These are phyloP conservation scores for Aspergillus neoniger DNA, from an alignment of 2,329 filamentous ascomycete genomes.

Conservation along the genomic window DNA sequence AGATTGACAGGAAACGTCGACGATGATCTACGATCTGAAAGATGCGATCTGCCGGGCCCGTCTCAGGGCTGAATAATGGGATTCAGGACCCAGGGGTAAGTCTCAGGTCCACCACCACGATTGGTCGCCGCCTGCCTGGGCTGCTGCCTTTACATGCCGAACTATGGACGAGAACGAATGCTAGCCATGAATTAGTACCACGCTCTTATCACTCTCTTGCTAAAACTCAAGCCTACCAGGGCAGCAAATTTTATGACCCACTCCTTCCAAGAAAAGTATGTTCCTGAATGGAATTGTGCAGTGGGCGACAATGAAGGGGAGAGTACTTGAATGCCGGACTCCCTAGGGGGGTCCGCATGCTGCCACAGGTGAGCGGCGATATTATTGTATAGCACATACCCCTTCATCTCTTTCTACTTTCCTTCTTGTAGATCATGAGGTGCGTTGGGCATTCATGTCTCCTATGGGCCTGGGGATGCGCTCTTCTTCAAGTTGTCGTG, in stretches of 20 bases:
- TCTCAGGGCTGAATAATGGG: background rate
- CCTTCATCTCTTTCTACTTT: background rate
- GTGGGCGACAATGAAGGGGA: background rate
- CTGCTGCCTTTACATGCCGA: background rate
- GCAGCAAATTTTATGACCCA: background rate
- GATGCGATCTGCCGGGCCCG: background rate
- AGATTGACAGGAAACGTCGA: background rate
- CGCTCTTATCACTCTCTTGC: background rate
- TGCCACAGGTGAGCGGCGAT: background rate
- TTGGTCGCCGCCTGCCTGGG: background rate
- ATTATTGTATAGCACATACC: background rate
- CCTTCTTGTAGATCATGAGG: background rate
- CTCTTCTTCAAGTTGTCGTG: slow-evolving; percentile 17
- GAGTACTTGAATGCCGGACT: background rate
- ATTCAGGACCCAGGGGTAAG: background rate
- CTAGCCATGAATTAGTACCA: background rate
- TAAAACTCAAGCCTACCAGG: background rate
- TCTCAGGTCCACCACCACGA: background rate
- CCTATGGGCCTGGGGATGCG: background rate
- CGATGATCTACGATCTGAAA: background rate
- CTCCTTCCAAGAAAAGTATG: background rate
- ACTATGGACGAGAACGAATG: background rate
- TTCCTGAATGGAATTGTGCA: background rate
- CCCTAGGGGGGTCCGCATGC: background rate
- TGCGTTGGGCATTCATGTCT: background rate